Evolutionary conservation across 345 rosid species (phyloP).

Genomic region (Chamaenerion angustifolium): DNA sequence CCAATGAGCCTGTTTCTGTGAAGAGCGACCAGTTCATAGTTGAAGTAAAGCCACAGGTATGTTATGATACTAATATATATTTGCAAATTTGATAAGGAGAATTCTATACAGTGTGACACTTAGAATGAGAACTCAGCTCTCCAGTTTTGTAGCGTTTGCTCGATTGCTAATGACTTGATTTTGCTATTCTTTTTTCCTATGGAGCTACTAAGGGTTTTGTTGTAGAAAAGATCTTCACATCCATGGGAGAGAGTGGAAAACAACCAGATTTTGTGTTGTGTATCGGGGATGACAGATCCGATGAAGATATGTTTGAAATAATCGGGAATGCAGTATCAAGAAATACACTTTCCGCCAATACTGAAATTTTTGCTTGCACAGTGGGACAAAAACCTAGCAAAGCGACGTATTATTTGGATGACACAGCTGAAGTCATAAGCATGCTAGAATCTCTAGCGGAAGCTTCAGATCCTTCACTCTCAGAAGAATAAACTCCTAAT

Average conservation of each 20-base stretch:
- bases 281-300: conserved; percentile 51
- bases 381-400: no score
- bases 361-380: no score
- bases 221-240: conserved; percentile 29
- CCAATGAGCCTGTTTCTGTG: conserved; percentile 48
- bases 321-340: no score
- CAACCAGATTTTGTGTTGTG: conserved; percentile 44
- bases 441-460: conserved; percentile 24
- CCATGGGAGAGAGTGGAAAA: conserved; percentile 26
- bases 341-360: no score
- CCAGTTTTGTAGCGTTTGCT: no score
- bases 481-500: neutral
- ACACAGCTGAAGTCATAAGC: no score
- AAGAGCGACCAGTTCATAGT: conserved; percentile 47
- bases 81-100: no score
- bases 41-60: conserved; percentile 56
- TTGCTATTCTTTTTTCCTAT: conserved; percentile 11
- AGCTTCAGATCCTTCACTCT: conserved; percentile 10
- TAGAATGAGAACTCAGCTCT: no score
- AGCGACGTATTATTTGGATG: no score
- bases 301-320: no score
- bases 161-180: neutral
- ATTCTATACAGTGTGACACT: no score
- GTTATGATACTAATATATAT: no score
- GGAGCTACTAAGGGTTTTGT: conserved; percentile 46